phyloP scores from a whole-genome alignment of 202 grass and related monocot genomes.

The Carex arenaria region DNA sequence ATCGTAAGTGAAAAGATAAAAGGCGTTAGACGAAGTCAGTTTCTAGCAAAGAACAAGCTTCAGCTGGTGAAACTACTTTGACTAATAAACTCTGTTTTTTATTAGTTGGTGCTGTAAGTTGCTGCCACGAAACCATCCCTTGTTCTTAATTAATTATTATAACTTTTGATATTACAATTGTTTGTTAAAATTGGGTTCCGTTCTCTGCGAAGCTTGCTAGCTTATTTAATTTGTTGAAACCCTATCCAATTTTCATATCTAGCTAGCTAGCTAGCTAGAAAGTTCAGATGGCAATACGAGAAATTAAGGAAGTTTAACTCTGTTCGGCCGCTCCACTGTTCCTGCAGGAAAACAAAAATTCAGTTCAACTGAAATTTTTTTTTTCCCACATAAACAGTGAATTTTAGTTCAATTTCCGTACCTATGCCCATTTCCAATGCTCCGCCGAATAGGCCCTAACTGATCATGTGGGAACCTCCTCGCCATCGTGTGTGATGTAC shows the following conservation, averaged over 20 bases:
- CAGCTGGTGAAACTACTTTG: slow-evolving; percentile 43
- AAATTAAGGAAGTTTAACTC: not conserved
- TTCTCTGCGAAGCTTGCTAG: slow-evolving; percentile 7
- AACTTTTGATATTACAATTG: slow-evolving; percentile 4
- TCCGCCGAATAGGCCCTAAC: no score
- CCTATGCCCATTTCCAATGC: no score
- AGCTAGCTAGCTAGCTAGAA: not conserved
- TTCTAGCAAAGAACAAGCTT: slow-evolving; percentile 19
- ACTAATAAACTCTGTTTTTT: slow-evolving; percentile 15
- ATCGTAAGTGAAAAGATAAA: not conserved
- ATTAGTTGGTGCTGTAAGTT: slow-evolving; percentile 21
- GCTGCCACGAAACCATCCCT: slow-evolving; percentile 27
- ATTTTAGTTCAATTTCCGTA: no score
- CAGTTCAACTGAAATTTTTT: no score
- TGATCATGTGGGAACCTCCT: not conserved
- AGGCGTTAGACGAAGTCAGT: not conserved
- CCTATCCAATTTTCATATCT: slow-evolving; percentile 7
- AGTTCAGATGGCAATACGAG: not conserved
- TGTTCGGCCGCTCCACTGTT: no score
- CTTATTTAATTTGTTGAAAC: not conserved
- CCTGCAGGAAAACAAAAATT: no score
- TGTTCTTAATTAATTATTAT: not conserved
- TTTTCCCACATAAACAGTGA: no score
- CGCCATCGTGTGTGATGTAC: not conserved
- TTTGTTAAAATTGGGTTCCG: slow-evolving; percentile 4